Evolutionary conservation across 108 stramenopile genomes (phyloP).

Genomic region (Aurantiochytrium sp.): DNA sequence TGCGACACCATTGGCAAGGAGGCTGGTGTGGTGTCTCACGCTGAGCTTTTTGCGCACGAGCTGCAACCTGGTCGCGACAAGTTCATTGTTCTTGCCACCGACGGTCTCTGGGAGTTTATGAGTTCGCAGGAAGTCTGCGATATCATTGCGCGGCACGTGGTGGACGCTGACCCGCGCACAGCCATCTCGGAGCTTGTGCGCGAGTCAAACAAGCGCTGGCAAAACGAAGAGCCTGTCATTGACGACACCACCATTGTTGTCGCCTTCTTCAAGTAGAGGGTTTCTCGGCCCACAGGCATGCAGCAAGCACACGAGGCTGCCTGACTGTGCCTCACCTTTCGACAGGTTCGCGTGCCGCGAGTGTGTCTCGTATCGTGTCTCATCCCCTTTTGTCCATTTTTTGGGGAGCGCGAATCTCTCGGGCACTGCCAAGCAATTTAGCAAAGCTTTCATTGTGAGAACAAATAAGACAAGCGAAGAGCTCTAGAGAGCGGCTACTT

Average conservation of each 20-base stretch:
- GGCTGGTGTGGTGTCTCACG: conserved; percentile 89
- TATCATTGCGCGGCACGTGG: conserved; percentile 47
- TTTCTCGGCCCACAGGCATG: too few relatives aligned
- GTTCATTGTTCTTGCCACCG: conserved; percentile 84
- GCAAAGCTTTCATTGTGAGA: too few relatives aligned
- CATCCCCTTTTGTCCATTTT: too few relatives aligned
- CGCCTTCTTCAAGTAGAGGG: conserved; percentile 61
- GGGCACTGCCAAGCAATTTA: too few relatives aligned
- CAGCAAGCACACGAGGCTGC: too few relatives aligned
- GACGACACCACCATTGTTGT: conserved; percentile 97
- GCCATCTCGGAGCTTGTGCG: conserved; percentile 80
- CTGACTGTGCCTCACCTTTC: too few relatives aligned
- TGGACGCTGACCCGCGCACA: conserved; percentile 67
- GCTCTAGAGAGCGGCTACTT: too few relatives aligned
- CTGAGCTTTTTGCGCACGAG: conserved; percentile 74
- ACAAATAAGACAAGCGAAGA: too few relatives aligned
- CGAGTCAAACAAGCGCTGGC: conserved; percentile 87
- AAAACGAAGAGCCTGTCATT: conserved; percentile 93
- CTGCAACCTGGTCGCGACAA: conserved; percentile 19
- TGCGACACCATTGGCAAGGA: conserved; percentile 91
- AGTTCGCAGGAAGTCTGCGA: conserved; percentile 83
- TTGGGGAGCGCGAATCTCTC: too few relatives aligned
- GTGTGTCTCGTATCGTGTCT: too few relatives aligned
- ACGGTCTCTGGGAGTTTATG: conserved; percentile 97
- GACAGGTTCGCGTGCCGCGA: too few relatives aligned